These are phyloP conservation scores for Fomes fomentarius DNA, from an alignment of 1,284 basidiomycete genomes.

Conservation along the genomic window DNA sequence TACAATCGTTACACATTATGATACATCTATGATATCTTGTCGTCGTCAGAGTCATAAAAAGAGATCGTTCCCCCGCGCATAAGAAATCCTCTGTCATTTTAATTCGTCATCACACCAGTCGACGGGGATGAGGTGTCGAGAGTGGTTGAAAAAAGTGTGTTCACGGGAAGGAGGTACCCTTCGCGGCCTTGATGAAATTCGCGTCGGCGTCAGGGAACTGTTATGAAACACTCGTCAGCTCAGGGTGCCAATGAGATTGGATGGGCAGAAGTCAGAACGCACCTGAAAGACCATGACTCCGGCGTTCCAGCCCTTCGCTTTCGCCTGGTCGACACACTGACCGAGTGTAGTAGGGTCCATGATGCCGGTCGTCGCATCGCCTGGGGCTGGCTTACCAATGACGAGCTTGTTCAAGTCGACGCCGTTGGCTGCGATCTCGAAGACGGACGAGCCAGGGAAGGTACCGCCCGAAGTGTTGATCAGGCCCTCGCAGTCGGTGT, in stretches of 20 bases:
- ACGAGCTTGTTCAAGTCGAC: conserved; percentile 52
- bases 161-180: too few species aligned
- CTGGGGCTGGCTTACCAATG: conserved; percentile 62
- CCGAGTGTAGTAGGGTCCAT: conserved; percentile 56
- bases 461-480: too few species aligned
- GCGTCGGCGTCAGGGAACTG: conserved; percentile 19
- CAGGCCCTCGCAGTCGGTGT: conserved; percentile 54
- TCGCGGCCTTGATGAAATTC: conserved; percentile 14
- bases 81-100: too few species aligned
- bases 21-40: too few species aligned
- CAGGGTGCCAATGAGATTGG: not conserved
- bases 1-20: too few species aligned
- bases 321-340: conserved; percentile 56
- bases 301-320: conserved; percentile 57
- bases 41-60: too few species aligned
- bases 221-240: too few species aligned
- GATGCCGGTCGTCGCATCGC: conserved; percentile 61
- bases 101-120: too few species aligned
- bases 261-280: not conserved
- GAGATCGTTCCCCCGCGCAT: too few species aligned
- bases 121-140: too few species aligned
- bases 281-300: conserved; percentile 46
- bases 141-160: too few species aligned
- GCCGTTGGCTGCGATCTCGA: conserved; percentile 64
- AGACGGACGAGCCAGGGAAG: conserved; percentile 50